Percentiles rank a stretch among this genome's conserved stretches.
Conservation (phyloP, 495 filamentous ascomycete genomes). For the Penicillium manginii region DNA sequence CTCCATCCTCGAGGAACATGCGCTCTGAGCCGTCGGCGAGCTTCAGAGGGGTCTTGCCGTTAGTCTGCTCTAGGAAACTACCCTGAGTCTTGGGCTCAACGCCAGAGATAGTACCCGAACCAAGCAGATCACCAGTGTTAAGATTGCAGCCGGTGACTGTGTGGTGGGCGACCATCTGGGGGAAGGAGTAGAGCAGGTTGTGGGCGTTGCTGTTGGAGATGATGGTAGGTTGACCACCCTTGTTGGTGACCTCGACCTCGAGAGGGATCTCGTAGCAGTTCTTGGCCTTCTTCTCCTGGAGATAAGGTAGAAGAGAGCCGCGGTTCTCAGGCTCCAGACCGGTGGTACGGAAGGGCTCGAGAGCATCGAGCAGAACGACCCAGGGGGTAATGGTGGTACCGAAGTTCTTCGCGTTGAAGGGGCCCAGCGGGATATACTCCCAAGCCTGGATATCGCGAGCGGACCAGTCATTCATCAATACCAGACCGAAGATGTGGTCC, state of each 20-base stretch:
- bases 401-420: conserved; percentile 93
- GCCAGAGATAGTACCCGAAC: conserved; percentile 89
- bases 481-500: conserved; percentile 81
- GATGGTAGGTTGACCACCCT: conserved; percentile 63
- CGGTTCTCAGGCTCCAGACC: conserved; percentile 63
- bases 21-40: conserved; percentile 72
- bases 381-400: conserved; percentile 87
- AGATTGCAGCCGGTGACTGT: conserved; percentile 83
- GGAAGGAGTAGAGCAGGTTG: conserved; percentile 87
- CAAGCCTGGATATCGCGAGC: conserved; percentile 88
- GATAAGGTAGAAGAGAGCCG: conserved; percentile 66
- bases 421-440: conserved; percentile 86
- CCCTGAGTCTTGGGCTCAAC: conserved; percentile 63
- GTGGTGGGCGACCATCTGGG: conserved; percentile 95
- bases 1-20: conserved; percentile 82
- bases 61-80: conserved; percentile 80
- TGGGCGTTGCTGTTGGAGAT: conserved; percentile 66
- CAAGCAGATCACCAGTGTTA: conserved; percentile 80
- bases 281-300: conserved; percentile 65
- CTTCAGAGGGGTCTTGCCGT: conserved; percentile 66
- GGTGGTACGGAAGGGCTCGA: conserved; percentile 69
- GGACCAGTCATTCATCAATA: conserved; percentile 94
- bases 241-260: conserved; percentile 71
- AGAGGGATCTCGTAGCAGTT: conserved; percentile 76
- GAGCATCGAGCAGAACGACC: conserved; percentile 84